Percentiles rank a stretch among this genome's conserved stretches.
phyloP scores from a whole-genome alignment of 2,329 filamentous ascomycete genomes.

The Colletotrichum gigasporum region DNA sequence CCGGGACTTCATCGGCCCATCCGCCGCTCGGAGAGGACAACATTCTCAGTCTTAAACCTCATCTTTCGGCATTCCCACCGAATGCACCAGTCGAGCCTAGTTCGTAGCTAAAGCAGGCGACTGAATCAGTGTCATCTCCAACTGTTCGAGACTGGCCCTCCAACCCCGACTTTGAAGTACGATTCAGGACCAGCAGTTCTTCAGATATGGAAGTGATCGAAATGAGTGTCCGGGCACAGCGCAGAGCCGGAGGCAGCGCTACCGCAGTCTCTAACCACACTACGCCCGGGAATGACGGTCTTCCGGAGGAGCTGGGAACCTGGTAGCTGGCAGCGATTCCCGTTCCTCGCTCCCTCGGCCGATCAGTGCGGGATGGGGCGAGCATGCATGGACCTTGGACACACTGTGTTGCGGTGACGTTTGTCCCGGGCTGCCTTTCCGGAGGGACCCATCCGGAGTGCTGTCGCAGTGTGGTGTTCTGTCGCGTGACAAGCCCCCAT shows the following conservation, averaged over 20 bases:
- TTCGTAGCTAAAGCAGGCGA: no score
- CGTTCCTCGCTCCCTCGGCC: not conserved
- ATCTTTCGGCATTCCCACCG: no score
- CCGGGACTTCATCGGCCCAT: not conserved
- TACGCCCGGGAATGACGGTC: not conserved
- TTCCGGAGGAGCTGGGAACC: not conserved
- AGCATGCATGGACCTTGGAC: constrained; percentile 22
- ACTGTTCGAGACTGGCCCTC: no score
- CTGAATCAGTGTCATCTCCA: no score
- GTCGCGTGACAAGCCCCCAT: not conserved
- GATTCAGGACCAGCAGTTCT: no score
- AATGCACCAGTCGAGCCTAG: no score
- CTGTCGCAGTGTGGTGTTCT: not conserved
- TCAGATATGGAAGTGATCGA: not conserved
- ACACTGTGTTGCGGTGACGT: not conserved
- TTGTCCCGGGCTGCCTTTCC: not conserved
- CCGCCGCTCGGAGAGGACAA: not conserved
- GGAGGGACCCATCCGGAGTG: not conserved
- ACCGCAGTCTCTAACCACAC: not conserved
- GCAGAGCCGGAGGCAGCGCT: not conserved
- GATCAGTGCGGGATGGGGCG: constrained; percentile 5
- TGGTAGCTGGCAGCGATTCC: not conserved
- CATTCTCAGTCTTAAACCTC: no score
- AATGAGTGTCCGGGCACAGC: not conserved
- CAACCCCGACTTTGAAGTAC: no score